phyloP scores from a whole-genome alignment of 352 stramenopile genomes.

The Pythium insidiosum region DNA sequence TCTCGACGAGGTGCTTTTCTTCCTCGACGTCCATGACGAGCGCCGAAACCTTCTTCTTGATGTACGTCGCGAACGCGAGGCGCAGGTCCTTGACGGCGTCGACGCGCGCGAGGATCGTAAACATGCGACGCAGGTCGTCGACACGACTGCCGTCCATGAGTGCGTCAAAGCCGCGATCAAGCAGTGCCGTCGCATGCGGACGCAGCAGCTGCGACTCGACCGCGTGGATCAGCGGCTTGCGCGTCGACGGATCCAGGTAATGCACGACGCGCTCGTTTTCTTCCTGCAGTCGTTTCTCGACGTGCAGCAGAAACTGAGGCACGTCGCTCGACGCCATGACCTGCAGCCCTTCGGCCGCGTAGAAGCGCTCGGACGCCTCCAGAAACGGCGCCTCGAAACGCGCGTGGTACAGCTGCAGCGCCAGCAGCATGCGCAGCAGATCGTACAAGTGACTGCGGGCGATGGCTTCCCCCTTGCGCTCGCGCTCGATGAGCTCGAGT shows the following conservation, averaged over 20 bases:
- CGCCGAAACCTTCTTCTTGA: constrained; percentile 65
- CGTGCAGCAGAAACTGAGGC: constrained; percentile 81
- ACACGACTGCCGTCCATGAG: constrained; percentile 79
- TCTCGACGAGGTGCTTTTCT: constrained; percentile 88
- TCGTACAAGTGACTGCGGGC: constrained; percentile 78
- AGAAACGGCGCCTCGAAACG: constrained; percentile 87
- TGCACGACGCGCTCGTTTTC: constrained; percentile 66
- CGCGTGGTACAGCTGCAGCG: constrained; percentile 79
- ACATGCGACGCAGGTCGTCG: constrained; percentile 87
- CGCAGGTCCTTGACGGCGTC: constrained; percentile 65
- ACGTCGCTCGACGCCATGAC: constrained; percentile 58
- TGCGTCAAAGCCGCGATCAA: constrained; percentile 82
- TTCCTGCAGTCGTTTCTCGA: constrained; percentile 82
- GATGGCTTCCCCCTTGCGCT: constrained; percentile 83
- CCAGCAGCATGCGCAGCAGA: constrained; percentile 75
- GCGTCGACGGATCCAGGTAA: constrained; percentile 68
- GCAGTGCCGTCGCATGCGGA: constrained; percentile 67
- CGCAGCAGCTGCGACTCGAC: constrained; percentile 82
- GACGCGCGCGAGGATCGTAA: constrained; percentile 66
- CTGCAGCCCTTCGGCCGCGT: constrained; percentile 62
- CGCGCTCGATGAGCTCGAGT: constrained; percentile 79
- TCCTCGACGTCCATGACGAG: constrained; percentile 74
- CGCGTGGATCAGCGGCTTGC: constrained; percentile 57
- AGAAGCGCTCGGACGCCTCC: constrained; percentile 81
- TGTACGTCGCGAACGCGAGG: constrained; percentile 58